A percentile compares a stretch with the other conserved stretches of the same genome.
Evolutionary conservation across 139 green algal species (phyloP).

Genomic region (Limnomonas spitsbergensis): DNA sequence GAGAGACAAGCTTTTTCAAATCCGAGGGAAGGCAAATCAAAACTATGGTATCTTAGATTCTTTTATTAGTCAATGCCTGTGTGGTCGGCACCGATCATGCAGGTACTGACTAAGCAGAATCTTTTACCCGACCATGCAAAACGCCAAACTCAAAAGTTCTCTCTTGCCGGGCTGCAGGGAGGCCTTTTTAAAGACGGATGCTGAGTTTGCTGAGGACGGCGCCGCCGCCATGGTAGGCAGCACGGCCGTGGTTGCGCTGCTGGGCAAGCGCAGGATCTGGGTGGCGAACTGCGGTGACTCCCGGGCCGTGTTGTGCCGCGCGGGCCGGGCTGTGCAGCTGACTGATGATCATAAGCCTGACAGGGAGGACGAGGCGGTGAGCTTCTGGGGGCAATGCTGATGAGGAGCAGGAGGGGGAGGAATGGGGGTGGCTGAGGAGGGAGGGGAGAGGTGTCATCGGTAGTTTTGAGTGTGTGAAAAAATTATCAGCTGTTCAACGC

Average conservation of each 20-base stretch:
- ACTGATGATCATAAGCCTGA: conserved; percentile 64
- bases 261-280: conserved; percentile 51
- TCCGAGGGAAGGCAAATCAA: no score
- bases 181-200: conserved; percentile 55
- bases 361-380: conserved; percentile 6
- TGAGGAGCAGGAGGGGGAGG: background rate
- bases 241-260: conserved; percentile 72
- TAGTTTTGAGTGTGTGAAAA: no score
- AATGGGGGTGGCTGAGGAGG: no score
- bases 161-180: conserved; percentile 53
- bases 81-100: no score
- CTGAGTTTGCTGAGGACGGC: conserved; percentile 55
- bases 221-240: conserved; percentile 71
- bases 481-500: no score
- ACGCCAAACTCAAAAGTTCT: no score
- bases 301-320: conserved; percentile 59
- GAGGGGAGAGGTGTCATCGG: no score
- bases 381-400: background rate
- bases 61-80: no score
- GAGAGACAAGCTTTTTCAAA: no score
- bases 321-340: conserved; percentile 48
- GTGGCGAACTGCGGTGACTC: conserved; percentile 73
- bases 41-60: no score
- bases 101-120: no score
- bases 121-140: no score